These are phyloP conservation scores for Backusella psychrophila DNA, from an alignment of 192 early-diverging fungal genomes.

Conservation along the genomic window DNA sequence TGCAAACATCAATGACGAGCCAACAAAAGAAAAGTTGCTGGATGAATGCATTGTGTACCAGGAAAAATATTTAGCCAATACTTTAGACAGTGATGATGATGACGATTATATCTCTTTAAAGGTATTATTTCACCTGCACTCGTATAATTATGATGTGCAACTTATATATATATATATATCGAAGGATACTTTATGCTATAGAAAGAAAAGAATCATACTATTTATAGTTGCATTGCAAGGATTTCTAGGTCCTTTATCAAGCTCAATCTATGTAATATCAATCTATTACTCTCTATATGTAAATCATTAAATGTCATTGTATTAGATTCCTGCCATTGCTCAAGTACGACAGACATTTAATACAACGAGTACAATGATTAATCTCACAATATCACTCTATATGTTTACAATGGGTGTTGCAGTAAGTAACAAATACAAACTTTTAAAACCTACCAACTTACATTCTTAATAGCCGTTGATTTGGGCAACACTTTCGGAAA, in stretches of 20 bases:
- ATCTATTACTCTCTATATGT: not conserved
- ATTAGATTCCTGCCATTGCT: slow-evolving; percentile 31
- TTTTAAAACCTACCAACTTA: not conserved
- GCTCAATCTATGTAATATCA: slow-evolving; percentile 32
- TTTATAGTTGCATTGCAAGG: slow-evolving; percentile 34
- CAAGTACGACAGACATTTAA: slow-evolving; percentile 21
- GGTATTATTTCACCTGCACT: not conserved
- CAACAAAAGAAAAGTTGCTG: not conserved
- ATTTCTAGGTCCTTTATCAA: slow-evolving; percentile 32
- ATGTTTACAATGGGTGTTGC: slow-evolving; percentile 28
- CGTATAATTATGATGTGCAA: not conserved
- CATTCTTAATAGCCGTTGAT: slow-evolving; percentile 27
- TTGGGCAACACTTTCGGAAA: slow-evolving; percentile 37
- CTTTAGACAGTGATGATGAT: not conserved
- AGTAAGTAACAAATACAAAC: not conserved
- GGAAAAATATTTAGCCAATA: not conserved
- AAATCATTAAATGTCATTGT: not conserved
- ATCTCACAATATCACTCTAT: slow-evolving; percentile 31
- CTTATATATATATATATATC: not conserved
- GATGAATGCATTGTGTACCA: not conserved
- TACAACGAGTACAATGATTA: slow-evolving; percentile 24
- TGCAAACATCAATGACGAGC: not conserved
- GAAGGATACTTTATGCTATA: not conserved
- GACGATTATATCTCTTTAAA: not conserved
- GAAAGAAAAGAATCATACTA: slow-evolving; percentile 25